Evolutionary conservation across 345 rosid genomes (phyloP).

Genomic region (Pugionium cornutum): DNA sequence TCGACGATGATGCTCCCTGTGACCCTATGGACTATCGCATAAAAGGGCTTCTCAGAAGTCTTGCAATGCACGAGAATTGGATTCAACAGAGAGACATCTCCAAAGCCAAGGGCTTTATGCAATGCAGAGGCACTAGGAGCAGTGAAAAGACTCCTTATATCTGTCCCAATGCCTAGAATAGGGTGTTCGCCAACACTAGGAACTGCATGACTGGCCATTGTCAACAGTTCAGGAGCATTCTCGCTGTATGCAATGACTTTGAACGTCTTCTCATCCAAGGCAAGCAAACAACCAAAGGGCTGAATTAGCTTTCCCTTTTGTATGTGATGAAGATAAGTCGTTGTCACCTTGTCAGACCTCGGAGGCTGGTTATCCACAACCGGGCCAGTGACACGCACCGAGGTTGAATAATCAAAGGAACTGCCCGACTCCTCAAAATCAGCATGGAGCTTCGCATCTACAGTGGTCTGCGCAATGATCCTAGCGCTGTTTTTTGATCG

Average conservation of each 20-base stretch:
- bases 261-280: constrained; percentile 83
- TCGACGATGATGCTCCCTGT: constrained; percentile 87
- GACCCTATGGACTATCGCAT: constrained; percentile 86
- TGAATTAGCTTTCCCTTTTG: constrained; percentile 95
- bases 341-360: constrained; percentile 77
- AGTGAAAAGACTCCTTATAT: constrained; percentile 70
- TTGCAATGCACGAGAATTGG: constrained; percentile 94
- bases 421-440: constrained; percentile 88
- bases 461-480: constrained; percentile 86
- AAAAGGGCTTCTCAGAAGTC: constrained; percentile 91
- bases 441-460: constrained; percentile 90
- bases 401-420: constrained; percentile 85
- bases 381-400: constrained; percentile 59
- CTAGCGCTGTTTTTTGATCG: constrained; percentile 81
- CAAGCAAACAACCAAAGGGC: constrained; percentile 95
- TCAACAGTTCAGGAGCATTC: constrained; percentile 88
- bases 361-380: constrained; percentile 59
- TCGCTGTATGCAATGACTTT: constrained; percentile 90
- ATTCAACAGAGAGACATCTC: constrained; percentile 86
- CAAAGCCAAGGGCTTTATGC: constrained; percentile 83
- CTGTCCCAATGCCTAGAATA: constrained; percentile 74
- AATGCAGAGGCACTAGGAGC: constrained; percentile 85
- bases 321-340: constrained; percentile 90
- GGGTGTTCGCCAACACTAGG: constrained; percentile 92
- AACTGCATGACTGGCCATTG: constrained; percentile 88